Evolutionary conservation across 345 rosid species (phyloP).

Genomic region (Camelina neglecta): DNA sequence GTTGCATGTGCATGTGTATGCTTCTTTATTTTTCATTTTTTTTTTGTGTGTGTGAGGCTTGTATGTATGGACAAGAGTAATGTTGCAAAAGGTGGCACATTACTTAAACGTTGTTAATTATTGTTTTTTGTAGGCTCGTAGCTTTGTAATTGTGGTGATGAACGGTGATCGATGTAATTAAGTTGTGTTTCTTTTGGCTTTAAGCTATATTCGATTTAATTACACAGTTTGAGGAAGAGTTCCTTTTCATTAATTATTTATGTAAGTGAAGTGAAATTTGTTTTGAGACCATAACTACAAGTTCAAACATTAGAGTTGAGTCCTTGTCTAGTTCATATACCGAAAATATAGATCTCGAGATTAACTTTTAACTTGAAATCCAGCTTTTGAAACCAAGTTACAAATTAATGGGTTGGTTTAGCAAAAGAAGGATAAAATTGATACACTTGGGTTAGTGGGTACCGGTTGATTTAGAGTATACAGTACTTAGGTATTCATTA

Average conservation of each 20-base stretch:
- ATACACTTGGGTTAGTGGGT: no score
- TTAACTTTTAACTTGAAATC: no score
- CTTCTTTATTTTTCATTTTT: background rate
- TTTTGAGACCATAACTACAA: background rate
- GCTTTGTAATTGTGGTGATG: constrained; percentile 20
- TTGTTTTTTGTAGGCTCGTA: background rate
- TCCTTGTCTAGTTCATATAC: no score
- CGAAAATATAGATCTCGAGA: no score
- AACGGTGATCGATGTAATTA: constrained; percentile 19
- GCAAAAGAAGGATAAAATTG: no score
- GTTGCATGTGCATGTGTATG: constrained; percentile 42
- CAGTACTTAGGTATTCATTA: background rate
- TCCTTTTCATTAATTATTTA: background rate
- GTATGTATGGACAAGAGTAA: constrained; percentile 19
- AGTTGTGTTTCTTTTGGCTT: constrained; percentile 16
- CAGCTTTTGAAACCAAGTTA: no score
- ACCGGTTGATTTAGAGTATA: no score
- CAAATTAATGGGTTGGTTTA: no score
- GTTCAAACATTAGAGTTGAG: no score
- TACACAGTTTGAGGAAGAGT: background rate
- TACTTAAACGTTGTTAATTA: constrained; percentile 30
- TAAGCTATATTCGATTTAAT: background rate
- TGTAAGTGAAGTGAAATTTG: background rate
- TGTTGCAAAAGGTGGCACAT: constrained; percentile 39
- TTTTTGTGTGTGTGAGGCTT: background rate